phyloP scores from a whole-genome alignment of 352 stramenopile species.

The Globisporangium cylindrosporum region DNA sequence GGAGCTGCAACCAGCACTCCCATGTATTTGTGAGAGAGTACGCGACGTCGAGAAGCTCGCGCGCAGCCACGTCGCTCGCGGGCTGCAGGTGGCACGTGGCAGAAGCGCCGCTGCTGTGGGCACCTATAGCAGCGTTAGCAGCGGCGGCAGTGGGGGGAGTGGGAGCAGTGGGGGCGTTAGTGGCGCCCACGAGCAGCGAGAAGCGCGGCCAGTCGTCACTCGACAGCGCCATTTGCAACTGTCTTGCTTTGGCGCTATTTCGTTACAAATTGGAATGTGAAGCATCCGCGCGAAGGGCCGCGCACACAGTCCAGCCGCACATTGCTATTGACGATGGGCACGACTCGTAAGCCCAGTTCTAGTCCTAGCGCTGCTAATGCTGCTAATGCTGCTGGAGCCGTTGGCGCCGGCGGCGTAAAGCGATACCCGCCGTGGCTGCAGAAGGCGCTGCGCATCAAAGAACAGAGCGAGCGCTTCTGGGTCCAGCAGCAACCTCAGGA shows the following conservation, averaged over 20 bases:
- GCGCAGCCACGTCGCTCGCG: not conserved
- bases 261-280: no score
- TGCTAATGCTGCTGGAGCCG: no score
- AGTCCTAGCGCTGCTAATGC: not conserved
- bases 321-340: not conserved
- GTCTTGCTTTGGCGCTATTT: not conserved
- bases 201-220: slow-evolving; percentile 37
- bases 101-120: not conserved
- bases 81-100: slow-evolving; percentile 8
- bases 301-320: not conserved
- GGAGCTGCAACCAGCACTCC: slow-evolving; percentile 39
- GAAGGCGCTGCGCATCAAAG: slow-evolving; percentile 42
- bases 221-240: slow-evolving; percentile 27
- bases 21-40: slow-evolving; percentile 14
- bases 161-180: not conserved
- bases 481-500: not conserved
- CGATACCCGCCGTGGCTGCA: slow-evolving; percentile 70
- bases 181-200: slow-evolving; percentile 29
- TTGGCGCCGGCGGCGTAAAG: slow-evolving; percentile 10
- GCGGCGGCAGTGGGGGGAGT: no score
- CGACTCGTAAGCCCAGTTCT: not conserved
- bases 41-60: slow-evolving; percentile 6
- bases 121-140: not conserved
- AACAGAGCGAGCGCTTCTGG: slow-evolving; percentile 39
- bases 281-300: not conserved